Evolutionary conservation across 108 stramenopile genomes (phyloP).

Genomic region (Stephanodiscus minutulus): DNA sequence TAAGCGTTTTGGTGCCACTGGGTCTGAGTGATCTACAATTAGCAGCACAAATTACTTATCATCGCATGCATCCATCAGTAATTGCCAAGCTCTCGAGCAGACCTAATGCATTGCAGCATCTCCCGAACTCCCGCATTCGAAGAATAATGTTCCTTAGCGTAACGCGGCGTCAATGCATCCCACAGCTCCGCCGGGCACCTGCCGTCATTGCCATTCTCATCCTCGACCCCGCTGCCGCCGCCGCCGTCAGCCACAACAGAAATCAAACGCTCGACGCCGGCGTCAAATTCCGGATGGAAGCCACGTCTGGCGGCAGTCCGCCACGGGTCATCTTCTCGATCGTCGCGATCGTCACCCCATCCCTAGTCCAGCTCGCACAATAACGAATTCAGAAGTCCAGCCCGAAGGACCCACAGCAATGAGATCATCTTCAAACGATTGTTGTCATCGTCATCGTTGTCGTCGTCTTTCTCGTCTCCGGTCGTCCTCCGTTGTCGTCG

Average conservation of each 20-base stretch:
- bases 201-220: not conserved
- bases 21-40: too few species aligned
- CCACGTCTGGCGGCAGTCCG: constrained; percentile 11
- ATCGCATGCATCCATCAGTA: too few species aligned
- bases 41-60: too few species aligned
- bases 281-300: constrained; percentile 49
- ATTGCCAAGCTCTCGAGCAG: too few species aligned
- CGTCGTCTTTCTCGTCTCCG: too few species aligned
- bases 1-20: not conserved
- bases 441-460: too few species aligned
- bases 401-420: constrained; percentile 17
- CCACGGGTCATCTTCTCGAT: constrained; percentile 18
- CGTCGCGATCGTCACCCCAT: not conserved
- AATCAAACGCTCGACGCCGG: constrained; percentile 51
- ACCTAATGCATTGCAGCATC: constrained; percentile 29
- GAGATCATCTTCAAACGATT: constrained; percentile 1
- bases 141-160: constrained; percentile 39
- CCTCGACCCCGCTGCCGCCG: not conserved
- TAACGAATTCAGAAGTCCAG: constrained; percentile 24
- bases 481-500: not conserved
- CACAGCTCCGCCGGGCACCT: constrained; percentile 16
- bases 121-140: constrained; percentile 23
- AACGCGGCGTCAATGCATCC: constrained; percentile 25
- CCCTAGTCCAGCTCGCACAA: not conserved
- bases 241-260: not conserved